Base-by-base conservation (phyloP, 208 protist genomes). In the Leishmania turanica region DNA sequence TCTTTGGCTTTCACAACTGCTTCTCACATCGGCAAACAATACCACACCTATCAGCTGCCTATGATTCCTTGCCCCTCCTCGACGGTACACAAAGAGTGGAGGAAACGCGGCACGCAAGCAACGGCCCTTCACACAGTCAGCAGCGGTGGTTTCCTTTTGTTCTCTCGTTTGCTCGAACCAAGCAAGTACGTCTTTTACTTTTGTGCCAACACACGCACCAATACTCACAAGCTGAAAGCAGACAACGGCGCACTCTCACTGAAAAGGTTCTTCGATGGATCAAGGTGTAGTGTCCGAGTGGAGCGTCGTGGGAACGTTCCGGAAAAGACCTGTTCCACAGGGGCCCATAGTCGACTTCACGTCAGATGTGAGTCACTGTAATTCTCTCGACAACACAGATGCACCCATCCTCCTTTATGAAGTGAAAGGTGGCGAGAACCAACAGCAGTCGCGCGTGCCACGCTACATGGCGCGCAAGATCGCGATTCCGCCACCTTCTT, bases 401-500 rank as follows among this genome's bases (percentile, higher is more conserved):
- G 76, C 78, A 2, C 85, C 85, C 6, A 65, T 87, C n/a, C 79
- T 90, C 24, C 74, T 90, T 51, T 90, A 90, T 68, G 79, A 86
- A 19, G 75, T 75, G 47, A 84, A 79, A 69, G 51, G 54, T 9
- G 58, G 77, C 56, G 83, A 81, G 78, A 85, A 62, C 51, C 81
- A 77, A 19, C 82, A 62, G 62, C 75, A 76, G 75, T 85, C 71
- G 51, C 86, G 73, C n/a, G 84, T 91, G 77, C 88, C 89, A 51
- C 86, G 84, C 11, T 93, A 91, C 83, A 78, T 93, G 19, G 91
- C 88, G 3, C 69, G 80, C 37, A 90, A 88, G 58, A 87, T 93
- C 34, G 70, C 72, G 58, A 90, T 93, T 45, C 89, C 89, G 9
- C 81, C 86, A 42, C 87, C 82, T 4, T 87, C 88, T 19, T 45